These are phyloP conservation scores for Radiomyces spectabilis DNA, from an alignment of 192 early-diverging fungal species.

Conservation along the genomic window DNA sequence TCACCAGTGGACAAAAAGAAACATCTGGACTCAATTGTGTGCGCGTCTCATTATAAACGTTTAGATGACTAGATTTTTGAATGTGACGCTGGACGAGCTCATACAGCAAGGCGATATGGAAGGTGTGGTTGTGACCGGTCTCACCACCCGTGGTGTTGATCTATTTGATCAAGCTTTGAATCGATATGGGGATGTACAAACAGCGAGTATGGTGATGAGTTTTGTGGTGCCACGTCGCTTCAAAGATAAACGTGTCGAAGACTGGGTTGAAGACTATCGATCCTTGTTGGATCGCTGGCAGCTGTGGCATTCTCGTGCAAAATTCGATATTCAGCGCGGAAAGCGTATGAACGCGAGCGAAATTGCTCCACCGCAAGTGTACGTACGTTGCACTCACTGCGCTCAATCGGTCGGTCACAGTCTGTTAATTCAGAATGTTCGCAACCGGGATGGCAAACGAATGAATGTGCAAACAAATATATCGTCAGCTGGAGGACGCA, in stretches of 20 bases:
- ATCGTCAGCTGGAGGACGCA: slow-evolving; percentile 11
- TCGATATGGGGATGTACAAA: slow-evolving; percentile 86
- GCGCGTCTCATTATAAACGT: background rate
- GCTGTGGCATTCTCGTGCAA: slow-evolving; percentile 76
- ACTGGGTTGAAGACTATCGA: slow-evolving; percentile 83
- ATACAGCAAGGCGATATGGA: slow-evolving; percentile 63
- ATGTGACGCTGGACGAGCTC: slow-evolving; percentile 43
- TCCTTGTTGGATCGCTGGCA: slow-evolving; percentile 81
- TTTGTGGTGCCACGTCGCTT: slow-evolving; percentile 55
- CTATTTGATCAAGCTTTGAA: slow-evolving; percentile 79
- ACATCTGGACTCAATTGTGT: background rate
- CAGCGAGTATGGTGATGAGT: slow-evolving; percentile 62
- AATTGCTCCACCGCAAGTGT: slow-evolving; percentile 66
- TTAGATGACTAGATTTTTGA: slow-evolving; percentile 58
- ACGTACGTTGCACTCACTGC: slow-evolving; percentile 86
- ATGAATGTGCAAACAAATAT: slow-evolving; percentile 31
- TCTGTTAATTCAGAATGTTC: slow-evolving; percentile 37
- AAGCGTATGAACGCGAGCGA: slow-evolving; percentile 49
- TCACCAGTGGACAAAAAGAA: background rate
- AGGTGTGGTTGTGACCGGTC: slow-evolving; percentile 80
- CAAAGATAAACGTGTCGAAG: slow-evolving; percentile 48
- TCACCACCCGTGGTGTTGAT: slow-evolving; percentile 56
- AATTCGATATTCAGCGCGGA: slow-evolving; percentile 86
- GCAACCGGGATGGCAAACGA: slow-evolving; percentile 39
- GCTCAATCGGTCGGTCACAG: slow-evolving; percentile 56